Percentiles rank a stretch among this genome's conserved stretches.
These are phyloP conservation scores for Gigaspora rosea DNA, from an alignment of 192 early-diverging fungal species.

Conservation along the genomic window DNA sequence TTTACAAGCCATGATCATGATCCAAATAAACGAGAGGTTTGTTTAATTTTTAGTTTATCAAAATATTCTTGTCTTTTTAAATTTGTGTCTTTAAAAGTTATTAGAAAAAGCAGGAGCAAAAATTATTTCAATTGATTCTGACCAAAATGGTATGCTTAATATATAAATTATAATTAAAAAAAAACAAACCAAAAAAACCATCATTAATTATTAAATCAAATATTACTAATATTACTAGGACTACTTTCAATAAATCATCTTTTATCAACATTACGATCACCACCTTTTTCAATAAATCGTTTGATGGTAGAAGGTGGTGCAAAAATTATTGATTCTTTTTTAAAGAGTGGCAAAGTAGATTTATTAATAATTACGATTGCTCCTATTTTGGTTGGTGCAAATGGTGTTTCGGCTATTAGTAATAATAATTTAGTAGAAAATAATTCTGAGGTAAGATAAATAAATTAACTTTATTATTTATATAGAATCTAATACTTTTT, in stretches of 20 bases:
- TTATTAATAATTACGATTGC: constrained; percentile 71
- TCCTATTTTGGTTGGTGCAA: constrained; percentile 64
- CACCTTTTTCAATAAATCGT: constrained; percentile 40
- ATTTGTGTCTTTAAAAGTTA: neutral
- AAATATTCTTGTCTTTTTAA: too few relatives aligned
- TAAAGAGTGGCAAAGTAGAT: constrained; percentile 49
- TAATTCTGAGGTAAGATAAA: neutral
- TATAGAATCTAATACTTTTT: neutral
- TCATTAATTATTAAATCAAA: neutral
- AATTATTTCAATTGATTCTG: constrained; percentile 47
- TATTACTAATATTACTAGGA: constrained; percentile 13
- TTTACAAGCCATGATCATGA: constrained; percentile 44
- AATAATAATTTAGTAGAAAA: constrained; percentile 26
- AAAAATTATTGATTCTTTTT: constrained; percentile 65
- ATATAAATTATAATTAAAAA: constrained; percentile 29
- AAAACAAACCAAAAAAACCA: neutral
- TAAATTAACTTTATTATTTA: neutral
- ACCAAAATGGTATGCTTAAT: constrained; percentile 33
- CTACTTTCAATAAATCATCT: constrained; percentile 32
- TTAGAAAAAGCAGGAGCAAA: constrained; percentile 64
- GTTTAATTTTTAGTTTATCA: neutral
- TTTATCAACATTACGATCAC: constrained; percentile 23
- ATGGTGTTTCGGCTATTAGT: constrained; percentile 54
- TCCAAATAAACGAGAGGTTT: constrained; percentile 23
- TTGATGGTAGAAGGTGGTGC: constrained; percentile 94